Percentiles rank a stretch among this genome's conserved stretches.
Conservation (phyloP, 441 rosid species). For the Capsella rubella region DNA sequence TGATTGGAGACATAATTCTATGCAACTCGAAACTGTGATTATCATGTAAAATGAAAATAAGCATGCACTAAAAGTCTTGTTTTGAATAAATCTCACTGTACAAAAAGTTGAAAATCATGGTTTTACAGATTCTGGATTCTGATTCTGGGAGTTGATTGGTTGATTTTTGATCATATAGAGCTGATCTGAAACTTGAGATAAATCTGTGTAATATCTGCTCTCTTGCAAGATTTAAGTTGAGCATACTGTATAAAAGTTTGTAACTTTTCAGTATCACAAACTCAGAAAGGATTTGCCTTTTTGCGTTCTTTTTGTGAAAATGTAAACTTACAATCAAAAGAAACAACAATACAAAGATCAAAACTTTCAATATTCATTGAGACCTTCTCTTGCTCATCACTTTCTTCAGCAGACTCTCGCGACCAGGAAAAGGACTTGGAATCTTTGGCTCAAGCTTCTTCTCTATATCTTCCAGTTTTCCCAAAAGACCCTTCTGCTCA, state of each 20-base stretch:
- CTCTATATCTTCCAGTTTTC: conserved; percentile 14
- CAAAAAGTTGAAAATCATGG: conserved; percentile 2
- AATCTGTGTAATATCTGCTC: background rate
- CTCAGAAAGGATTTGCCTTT: conserved; percentile 14
- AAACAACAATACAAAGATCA: background rate
- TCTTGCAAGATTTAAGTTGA: background rate
- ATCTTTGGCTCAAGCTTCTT: conserved; percentile 37
- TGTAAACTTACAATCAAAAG: background rate
- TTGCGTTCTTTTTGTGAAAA: background rate
- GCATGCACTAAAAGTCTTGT: conserved; percentile 8
- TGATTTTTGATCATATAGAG: background rate
- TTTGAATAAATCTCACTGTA: background rate
- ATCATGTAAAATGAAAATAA: conserved; percentile 39
- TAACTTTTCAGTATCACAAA: background rate
- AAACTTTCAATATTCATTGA: conserved; percentile 13
- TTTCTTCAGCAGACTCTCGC: conserved; percentile 61
- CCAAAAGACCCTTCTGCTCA: conserved; percentile 39
- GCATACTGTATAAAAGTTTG: background rate
- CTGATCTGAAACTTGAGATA: background rate
- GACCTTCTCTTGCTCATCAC: conserved; percentile 44
- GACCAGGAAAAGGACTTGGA: conserved; percentile 70
- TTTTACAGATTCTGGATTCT: too few relatives aligned
- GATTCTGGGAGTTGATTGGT: background rate
- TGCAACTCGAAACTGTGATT: conserved; percentile 23
- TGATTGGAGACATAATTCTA: conserved; percentile 17